These are phyloP conservation scores for Tylopilus sp. DNA, from an alignment of 1,284 basidiomycete genomes.

Conservation along the genomic window DNA sequence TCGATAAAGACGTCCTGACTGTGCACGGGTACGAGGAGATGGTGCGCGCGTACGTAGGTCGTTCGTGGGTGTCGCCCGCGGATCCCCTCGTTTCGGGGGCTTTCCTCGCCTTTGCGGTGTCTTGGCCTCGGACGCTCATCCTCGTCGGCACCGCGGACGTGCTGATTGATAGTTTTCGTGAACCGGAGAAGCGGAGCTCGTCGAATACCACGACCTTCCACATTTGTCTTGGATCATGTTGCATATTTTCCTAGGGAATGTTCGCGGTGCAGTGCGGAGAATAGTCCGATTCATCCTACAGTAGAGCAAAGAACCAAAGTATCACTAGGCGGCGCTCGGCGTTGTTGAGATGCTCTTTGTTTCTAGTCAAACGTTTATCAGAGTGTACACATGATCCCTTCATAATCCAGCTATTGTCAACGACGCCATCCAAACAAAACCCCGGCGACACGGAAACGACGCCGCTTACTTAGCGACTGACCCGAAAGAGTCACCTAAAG, in stretches of 20 bases:
- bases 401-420: slow-evolving; percentile 18
- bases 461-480: neutral
- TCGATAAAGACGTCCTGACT: slow-evolving; percentile 9
- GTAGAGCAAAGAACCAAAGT: neutral
- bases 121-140: slow-evolving; percentile 27
- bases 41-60: slow-evolving; percentile 11
- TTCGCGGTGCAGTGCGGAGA: slow-evolving; percentile 14
- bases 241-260: slow-evolving; percentile 15
- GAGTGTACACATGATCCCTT: slow-evolving; percentile 11
- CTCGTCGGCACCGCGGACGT: slow-evolving; percentile 21
- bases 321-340: too few species aligned
- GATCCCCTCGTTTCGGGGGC: slow-evolving; percentile 23
- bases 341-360: neutral
- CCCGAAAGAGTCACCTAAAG: slow-evolving; percentile 3
- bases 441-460: slow-evolving; percentile 1
- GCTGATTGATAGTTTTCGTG: slow-evolving; percentile 11
- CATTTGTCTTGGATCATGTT: slow-evolving; percentile 24
- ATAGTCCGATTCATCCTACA: slow-evolving; percentile 14
- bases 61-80: slow-evolving; percentile 4
- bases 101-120: slow-evolving; percentile 14
- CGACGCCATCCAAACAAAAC: slow-evolving; percentile 7
- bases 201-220: slow-evolving; percentile 27
- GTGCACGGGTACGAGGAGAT: accelerated
- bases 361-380: slow-evolving; percentile 1
- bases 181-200: slow-evolving; percentile 17